Percentiles rank a stretch among this genome's conserved stretches.
Evolutionary conservation across 257 asterid genomes (phyloP).

Genomic region (Solanum neorickii): DNA sequence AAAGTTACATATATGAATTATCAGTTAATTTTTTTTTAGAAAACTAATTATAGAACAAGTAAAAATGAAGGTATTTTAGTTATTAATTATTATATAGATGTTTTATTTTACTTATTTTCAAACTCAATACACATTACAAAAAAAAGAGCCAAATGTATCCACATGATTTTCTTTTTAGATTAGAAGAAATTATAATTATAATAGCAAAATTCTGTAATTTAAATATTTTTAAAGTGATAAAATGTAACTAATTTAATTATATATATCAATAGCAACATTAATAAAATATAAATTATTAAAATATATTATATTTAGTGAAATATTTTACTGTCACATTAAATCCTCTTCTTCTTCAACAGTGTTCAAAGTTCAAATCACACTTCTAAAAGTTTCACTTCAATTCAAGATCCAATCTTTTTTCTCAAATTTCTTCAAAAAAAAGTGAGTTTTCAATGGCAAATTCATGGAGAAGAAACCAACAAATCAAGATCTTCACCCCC

Average conservation of each 20-base stretch:
- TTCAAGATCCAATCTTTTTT: not conserved
- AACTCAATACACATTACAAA: not conserved
- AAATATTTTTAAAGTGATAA: not conserved
- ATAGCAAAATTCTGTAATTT: not conserved
- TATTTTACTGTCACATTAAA: not conserved
- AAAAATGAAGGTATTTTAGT: too few species aligned
- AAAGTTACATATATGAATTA: too few species aligned
- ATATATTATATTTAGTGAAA: not conserved
- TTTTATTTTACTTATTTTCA: not conserved
- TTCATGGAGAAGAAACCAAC: conserved; percentile 77
- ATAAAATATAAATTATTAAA: not conserved
- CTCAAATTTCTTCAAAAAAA: not conserved
- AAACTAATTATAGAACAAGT: too few species aligned
- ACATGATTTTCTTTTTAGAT: not conserved
- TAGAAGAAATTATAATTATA: not conserved
- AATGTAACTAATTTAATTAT: not conserved
- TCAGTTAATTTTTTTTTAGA: too few species aligned
- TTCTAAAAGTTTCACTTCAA: not conserved
- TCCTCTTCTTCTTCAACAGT: not conserved
- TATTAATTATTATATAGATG: too few species aligned
- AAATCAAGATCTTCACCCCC: conserved; percentile 49
- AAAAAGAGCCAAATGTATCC: not conserved
- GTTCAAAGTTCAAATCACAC: not conserved
- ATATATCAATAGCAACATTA: not conserved
- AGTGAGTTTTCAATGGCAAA: conserved; percentile 50